A percentile compares a stretch with the other conserved stretches of the same genome.
Evolutionary conservation across 148 eudicot species (phyloP).

Genomic region (Hydrangea macrophylla): DNA sequence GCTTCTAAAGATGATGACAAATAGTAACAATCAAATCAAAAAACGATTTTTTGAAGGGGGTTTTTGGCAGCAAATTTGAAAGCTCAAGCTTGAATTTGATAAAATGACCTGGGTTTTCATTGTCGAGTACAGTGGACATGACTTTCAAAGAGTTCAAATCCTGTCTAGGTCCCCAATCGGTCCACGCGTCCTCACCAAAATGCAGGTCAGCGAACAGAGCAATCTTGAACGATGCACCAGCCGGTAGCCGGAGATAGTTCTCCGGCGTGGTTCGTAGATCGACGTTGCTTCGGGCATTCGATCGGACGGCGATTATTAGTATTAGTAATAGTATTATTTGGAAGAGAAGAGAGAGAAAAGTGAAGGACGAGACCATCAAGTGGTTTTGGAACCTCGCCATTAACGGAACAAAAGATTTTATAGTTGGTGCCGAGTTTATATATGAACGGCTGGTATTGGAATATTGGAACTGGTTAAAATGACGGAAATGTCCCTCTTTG

Average conservation of each 20-base stretch:
- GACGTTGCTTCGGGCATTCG: constrained; percentile 5
- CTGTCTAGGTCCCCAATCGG: constrained; percentile 75
- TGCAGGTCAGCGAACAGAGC: constrained; percentile 83
- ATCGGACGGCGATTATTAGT: not conserved
- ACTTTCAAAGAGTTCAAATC: constrained; percentile 56
- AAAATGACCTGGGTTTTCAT: constrained; percentile 61
- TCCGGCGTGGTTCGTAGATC: constrained; percentile 25
- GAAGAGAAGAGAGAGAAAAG: not conserved
- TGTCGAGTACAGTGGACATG: constrained; percentile 70
- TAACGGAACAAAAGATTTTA: too few species aligned
- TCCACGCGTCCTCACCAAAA: constrained; percentile 82
- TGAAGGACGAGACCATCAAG: not conserved
- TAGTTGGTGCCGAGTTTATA: too few species aligned
- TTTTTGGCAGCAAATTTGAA: not conserved
- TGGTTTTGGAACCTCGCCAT: not conserved
- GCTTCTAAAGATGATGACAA: not conserved
- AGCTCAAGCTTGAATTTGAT: not conserved
- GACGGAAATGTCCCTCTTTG: not conserved
- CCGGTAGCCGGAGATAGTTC: constrained; percentile 24
- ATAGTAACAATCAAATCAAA: not conserved
- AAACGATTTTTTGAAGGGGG: not conserved
- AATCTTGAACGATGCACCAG: constrained; percentile 53
- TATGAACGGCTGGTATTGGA: too few species aligned
- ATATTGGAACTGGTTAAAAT: too few species aligned
- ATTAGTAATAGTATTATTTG: too few species aligned